Evolutionary conservation across 2,329 filamentous ascomycete genomes (phyloP).

Genomic region (Dryadomyces quercivorus): DNA sequence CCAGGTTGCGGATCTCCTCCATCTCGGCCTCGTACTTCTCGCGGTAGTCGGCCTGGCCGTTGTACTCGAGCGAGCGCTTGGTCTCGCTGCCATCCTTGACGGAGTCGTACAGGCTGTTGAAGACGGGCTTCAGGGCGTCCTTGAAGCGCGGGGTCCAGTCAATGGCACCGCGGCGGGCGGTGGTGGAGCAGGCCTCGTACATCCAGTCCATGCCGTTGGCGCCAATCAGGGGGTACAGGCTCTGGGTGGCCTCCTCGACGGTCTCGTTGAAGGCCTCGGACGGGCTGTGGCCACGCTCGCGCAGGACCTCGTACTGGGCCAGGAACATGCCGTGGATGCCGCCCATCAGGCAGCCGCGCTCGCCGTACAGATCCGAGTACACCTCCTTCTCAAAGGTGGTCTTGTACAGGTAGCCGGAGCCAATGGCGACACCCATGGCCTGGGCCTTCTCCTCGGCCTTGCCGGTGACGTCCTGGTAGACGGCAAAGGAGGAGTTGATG

Average conservation of each 20-base stretch:
- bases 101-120: conserved; percentile 91
- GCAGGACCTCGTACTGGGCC: conserved; percentile 98
- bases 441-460: conserved; percentile 97
- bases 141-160: conserved; percentile 98
- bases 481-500: conserved; percentile 98
- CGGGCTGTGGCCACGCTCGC: conserved; percentile 94
- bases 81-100: conserved; percentile 91
- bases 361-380: conserved; percentile 98
- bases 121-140: conserved; percentile 95
- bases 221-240: conserved; percentile 93
- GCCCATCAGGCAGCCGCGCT: conserved; percentile 99
- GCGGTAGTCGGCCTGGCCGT: conserved; percentile 90
- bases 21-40: conserved; percentile 97
- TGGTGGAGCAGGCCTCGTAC: conserved; percentile 99
- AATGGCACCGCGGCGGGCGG: conserved; percentile 93
- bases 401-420: conserved; percentile 98
- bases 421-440: conserved; percentile 92
- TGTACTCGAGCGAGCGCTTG: conserved; percentile 92
- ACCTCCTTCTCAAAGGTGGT: conserved; percentile 99
- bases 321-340: conserved; percentile 99
- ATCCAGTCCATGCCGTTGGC: conserved; percentile 99
- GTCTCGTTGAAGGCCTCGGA: conserved; percentile 99
- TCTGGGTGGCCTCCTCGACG: conserved; percentile 98
- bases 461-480: conserved; percentile 96
- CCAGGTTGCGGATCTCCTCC: conserved; percentile 92